Percentiles rank a stretch among this genome's conserved stretches.
Conservation (phyloP, 2,329 filamentous ascomycete species). For the Cadophora sp. region DNA sequence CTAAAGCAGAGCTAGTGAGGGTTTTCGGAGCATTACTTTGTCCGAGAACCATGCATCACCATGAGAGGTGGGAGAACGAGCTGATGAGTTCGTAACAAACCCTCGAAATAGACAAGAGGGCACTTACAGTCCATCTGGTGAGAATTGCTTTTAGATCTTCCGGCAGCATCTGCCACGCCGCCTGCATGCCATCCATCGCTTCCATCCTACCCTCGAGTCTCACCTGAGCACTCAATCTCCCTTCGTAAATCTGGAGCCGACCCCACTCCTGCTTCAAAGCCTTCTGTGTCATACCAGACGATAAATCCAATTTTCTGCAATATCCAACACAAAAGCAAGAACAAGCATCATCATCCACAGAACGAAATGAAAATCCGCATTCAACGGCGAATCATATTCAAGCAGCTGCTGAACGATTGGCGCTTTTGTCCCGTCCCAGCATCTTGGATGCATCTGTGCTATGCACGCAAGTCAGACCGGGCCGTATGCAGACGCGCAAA, state of each 20-base stretch:
- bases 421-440: background rate
- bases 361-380: no score
- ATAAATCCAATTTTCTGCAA: background rate
- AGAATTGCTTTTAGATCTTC: background rate
- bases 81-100: background rate
- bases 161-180: background rate
- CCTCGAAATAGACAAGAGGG: background rate
- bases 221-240: background rate
- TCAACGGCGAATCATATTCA: no score
- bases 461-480: slow-evolving; percentile 9
- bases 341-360: background rate
- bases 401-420: background rate
- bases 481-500: background rate
- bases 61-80: background rate
- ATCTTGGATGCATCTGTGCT: background rate
- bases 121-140: background rate
- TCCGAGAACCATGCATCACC: background rate
- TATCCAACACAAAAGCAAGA: background rate
- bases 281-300: background rate
- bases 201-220: background rate
- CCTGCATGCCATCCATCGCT: background rate
- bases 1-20: background rate
- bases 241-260: background rate
- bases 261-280: background rate
- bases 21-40: background rate